A percentile compares a stretch with the other conserved stretches of the same genome.
These are phyloP conservation scores for Globisporangium perplexum DNA, from an alignment of 352 stramenopile species.

Conservation along the genomic window DNA sequence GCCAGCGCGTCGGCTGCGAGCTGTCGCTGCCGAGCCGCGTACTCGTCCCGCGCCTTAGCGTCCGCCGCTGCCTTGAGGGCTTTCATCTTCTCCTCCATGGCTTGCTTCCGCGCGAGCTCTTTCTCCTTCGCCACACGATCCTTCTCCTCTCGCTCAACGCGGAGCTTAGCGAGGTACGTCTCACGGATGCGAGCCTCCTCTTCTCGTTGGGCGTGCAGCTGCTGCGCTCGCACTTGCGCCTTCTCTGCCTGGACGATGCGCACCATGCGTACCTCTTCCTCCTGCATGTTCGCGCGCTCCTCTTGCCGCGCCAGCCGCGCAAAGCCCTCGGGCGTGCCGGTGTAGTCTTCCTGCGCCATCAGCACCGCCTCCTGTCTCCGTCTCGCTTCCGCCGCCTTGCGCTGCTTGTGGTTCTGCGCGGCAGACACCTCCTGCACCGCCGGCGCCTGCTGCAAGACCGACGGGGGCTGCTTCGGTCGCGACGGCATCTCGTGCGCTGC, in stretches of 20 bases:
- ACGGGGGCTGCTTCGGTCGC: not conserved
- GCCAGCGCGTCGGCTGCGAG: constrained; percentile 31
- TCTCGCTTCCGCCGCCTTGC: constrained; percentile 41
- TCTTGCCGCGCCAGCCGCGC: constrained; percentile 42
- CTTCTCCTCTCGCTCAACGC: constrained; percentile 33
- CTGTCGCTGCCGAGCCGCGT: constrained; percentile 28
- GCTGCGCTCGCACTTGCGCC: constrained; percentile 17
- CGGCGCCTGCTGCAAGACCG: not conserved
- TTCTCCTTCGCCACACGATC: constrained; percentile 36
- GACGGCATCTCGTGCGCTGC: not conserved
- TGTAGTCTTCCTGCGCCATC: constrained; percentile 65
- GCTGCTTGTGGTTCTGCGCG: constrained; percentile 55
- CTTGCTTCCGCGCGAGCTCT: constrained; percentile 27
- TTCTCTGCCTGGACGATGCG: constrained; percentile 38
- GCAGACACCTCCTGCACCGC: constrained; percentile 35
- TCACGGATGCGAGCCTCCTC: constrained; percentile 42
- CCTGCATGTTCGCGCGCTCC: constrained; percentile 44
- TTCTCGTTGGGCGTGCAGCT: constrained; percentile 31
- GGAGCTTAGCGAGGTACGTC: constrained; percentile 47
- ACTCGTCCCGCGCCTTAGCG: constrained; percentile 42
- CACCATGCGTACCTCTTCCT: constrained; percentile 47
- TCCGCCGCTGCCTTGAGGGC: constrained; percentile 60
- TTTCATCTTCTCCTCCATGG: constrained; percentile 51
- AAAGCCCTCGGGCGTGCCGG: constrained; percentile 38
- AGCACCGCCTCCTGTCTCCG: constrained; percentile 35